These are phyloP conservation scores for Candida krabiensis DNA, from an alignment of 805 yeast species.

Conservation along the genomic window DNA sequence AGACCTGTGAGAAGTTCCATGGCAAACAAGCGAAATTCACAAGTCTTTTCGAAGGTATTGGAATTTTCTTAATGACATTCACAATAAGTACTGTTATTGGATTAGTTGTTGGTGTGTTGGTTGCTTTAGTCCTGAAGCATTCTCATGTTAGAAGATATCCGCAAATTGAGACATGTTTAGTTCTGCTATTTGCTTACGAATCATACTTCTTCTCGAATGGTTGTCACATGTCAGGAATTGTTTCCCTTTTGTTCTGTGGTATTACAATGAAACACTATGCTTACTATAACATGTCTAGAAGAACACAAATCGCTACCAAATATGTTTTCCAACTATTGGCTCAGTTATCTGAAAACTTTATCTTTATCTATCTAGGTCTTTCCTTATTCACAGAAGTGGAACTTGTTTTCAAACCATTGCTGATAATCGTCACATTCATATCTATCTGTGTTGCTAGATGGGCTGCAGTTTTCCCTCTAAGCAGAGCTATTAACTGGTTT, in stretches of 20 bases:
- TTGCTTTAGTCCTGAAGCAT: constrained; percentile 88
- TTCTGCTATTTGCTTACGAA: constrained; percentile 87
- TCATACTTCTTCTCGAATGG: constrained; percentile 98
- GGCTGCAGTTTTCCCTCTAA: constrained; percentile 96
- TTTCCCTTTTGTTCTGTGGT: constrained; percentile 91
- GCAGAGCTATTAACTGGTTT: constrained; percentile 79
- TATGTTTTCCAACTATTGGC: constrained; percentile 93
- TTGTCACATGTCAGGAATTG: constrained; percentile 99
- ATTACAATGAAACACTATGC: constrained; percentile 97
- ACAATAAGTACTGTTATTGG: constrained; percentile 91
- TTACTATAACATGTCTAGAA: constrained; percentile 93
- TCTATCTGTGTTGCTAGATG: constrained; percentile 94
- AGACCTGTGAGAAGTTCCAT: constrained; percentile 94
- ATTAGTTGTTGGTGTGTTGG: constrained; percentile 78
- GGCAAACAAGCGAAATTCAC: constrained; percentile 76
- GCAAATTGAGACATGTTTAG: constrained; percentile 94
- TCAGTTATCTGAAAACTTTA: constrained; percentile 93
- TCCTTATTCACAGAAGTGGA: constrained; percentile 96
- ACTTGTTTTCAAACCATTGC: constrained; percentile 87
- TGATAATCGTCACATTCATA: constrained; percentile 85
- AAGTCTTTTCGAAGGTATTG: constrained; percentile 89
- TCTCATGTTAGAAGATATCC: constrained; percentile 92
- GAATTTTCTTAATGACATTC: constrained; percentile 89
- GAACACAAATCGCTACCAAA: constrained; percentile 95
- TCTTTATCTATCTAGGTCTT: constrained; percentile 90